These are phyloP conservation scores for Candida ficus DNA, from an alignment of 805 yeast genomes.

Conservation along the genomic window DNA sequence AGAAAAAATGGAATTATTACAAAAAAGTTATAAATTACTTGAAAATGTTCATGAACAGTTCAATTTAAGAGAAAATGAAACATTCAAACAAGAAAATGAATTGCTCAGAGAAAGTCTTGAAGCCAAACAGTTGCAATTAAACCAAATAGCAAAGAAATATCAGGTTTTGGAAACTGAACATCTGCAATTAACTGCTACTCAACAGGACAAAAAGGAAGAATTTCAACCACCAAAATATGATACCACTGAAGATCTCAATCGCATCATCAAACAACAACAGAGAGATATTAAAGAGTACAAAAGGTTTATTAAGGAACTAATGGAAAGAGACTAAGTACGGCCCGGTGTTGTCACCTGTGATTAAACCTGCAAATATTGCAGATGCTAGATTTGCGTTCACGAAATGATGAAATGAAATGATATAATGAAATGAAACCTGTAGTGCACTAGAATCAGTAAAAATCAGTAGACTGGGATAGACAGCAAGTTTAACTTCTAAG, in stretches of 20 bases:
- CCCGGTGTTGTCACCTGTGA: too few species aligned
- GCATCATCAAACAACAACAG: slow-evolving; percentile 9
- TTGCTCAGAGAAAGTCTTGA: too few species aligned
- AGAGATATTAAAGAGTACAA: slow-evolving; percentile 21
- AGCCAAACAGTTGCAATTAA: slow-evolving; percentile 1
- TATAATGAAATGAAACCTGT: too few species aligned
- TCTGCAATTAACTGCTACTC: too few species aligned
- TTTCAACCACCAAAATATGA: slow-evolving; percentile 1
- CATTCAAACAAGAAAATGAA: slow-evolving; percentile 1
- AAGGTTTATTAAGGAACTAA: slow-evolving; percentile 20
- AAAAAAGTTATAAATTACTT: slow-evolving; percentile 22
- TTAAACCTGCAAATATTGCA: too few species aligned
- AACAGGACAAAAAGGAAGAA: too few species aligned
- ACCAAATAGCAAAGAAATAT: slow-evolving; percentile 4
- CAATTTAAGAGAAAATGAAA: slow-evolving; percentile 8
- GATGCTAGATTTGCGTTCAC: too few species aligned
- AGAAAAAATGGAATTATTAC: slow-evolving; percentile 16
- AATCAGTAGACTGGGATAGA: too few species aligned
- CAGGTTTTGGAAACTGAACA: not conserved
- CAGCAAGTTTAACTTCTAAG: too few species aligned
- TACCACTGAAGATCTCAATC: slow-evolving; percentile 2
- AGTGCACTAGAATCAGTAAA: too few species aligned
- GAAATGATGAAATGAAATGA: too few species aligned
- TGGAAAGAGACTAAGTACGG: slow-evolving; percentile 19
- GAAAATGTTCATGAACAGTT: slow-evolving; percentile 18